Conservation (phyloP, 1,284 basidiomycete genomes). For the Ceratobasidium sp. region DNA sequence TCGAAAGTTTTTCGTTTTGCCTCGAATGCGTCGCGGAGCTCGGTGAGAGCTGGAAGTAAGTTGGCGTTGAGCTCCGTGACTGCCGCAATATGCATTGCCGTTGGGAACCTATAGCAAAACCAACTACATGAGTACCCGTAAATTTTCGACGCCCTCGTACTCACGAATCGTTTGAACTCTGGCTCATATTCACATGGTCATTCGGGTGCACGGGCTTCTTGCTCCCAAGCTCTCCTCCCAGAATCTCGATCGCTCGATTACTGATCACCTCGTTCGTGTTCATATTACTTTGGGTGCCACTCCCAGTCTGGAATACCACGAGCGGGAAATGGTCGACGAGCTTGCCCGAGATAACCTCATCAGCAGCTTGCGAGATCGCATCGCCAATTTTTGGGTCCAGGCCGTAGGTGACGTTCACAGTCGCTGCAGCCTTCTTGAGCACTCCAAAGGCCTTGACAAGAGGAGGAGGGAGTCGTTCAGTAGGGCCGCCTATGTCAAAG, state of each 20-base stretch:
- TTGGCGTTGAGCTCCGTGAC: constrained; percentile 87
- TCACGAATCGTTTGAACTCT: constrained; percentile 98
- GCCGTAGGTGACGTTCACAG: constrained; percentile 92
- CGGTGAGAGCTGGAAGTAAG: constrained; percentile 88
- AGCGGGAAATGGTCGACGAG: constrained; percentile 96
- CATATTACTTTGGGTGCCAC: constrained; percentile 99
- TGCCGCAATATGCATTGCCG: constrained; percentile 98
- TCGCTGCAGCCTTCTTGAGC: constrained; percentile 97
- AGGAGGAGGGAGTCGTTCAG: constrained; percentile 92
- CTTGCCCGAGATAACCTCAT: constrained; percentile 98
- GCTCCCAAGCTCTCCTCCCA: constrained; percentile 94
- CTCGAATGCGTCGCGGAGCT: constrained; percentile 86
- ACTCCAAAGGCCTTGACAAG: constrained; percentile 98
- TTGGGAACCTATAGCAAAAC: constrained; percentile 85
- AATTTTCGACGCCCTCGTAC: constrained; percentile 50
- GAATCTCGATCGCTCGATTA: constrained; percentile 97
- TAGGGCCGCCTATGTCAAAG: constrained; percentile 97
- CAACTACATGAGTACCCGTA: constrained; percentile 23
- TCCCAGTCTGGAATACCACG: constrained; percentile 99
- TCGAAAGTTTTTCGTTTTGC: constrained; percentile 86
- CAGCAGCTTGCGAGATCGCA: constrained; percentile 93
- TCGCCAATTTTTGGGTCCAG: constrained; percentile 90
- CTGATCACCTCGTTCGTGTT: constrained; percentile 99
- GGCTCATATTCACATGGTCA: constrained; percentile 99
- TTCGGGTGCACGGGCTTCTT: constrained; percentile 99